Evolutionary conservation across 306 rosid genomes (phyloP), one percentile per base, ranked within the genome.

Genomic region (Trifolium fragiferum): DNA sequence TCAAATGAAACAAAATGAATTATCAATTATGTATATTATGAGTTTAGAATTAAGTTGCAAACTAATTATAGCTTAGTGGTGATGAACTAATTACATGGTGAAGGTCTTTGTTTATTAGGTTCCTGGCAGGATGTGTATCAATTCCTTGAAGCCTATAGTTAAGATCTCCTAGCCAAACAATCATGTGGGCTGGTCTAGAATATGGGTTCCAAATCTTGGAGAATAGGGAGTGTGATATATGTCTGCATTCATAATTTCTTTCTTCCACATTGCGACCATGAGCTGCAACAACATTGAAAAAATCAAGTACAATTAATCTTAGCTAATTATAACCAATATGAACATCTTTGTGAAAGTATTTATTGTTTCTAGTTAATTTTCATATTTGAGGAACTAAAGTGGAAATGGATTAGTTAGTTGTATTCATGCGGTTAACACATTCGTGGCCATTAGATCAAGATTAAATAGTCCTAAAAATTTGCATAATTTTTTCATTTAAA

Each of bases 151-250:
- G 75, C 73, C 92, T 79, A 62, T 92, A 92, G 71, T 92, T 92
- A 19, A 92, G 87, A 85, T 92, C 97, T 68, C 97, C 96, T 38
- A 89, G 64, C 96, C 97, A 92, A 6, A 92, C 71, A 0, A 86
- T 84, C 40, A 89, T 9, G 10, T 88, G 90, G 14, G 90, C 32
- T 49, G 93, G 88, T 71, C 75, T 81, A 2, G 84, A 75, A 73
- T 85, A 79, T 72, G 96, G 92, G 19, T 89, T 92, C 86, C 89
- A 77, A 1, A 38, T 53, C 64, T 80, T 85, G 1, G 93, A 89
- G 74, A 88, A 92, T 8, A 92, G 74, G 2, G 92, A 82, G 37
- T 84, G 86, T 20, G 96, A 85, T 83, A 88, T 79, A 76, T 85
- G 83, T 21, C 82, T 81, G 76, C 86, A 88, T 70, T 92, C 66